Evolutionary conservation across 2,329 filamentous ascomycete species (phyloP).

Genomic region (Apiospora aurea): DNA sequence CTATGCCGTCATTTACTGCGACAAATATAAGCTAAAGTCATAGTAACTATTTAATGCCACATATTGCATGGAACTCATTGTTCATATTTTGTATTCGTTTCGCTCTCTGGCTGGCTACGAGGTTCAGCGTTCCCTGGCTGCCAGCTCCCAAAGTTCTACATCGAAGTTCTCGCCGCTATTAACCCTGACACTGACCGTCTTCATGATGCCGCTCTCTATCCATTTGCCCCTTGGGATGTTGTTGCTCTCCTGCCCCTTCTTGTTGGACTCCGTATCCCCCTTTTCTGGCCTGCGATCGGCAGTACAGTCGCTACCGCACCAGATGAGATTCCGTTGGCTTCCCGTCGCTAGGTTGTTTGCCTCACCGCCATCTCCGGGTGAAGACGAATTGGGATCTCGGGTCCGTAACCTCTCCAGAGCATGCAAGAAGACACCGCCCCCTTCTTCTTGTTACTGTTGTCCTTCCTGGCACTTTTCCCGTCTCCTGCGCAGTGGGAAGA

Average conservation of each 20-base stretch:
- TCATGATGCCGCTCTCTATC: slow-evolving; percentile 1
- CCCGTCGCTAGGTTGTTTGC: background rate
- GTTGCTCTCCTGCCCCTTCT: background rate
- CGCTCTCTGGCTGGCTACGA: background rate
- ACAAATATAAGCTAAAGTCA: slow-evolving; percentile 10
- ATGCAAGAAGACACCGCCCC: background rate
- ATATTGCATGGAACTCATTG: background rate
- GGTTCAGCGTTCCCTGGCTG: background rate
- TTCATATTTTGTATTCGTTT: background rate
- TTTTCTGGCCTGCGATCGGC: background rate
- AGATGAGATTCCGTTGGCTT: slow-evolving; percentile 14
- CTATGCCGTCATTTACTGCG: slow-evolving; percentile 1
- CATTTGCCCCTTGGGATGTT: background rate
- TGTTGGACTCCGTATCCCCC: background rate
- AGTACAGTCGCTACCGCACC: background rate
- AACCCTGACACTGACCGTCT: background rate
- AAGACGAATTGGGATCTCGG: background rate
- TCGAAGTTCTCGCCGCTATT: slow-evolving; percentile 6
- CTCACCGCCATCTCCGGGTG: background rate
- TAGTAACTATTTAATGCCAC: slow-evolving; percentile 15
- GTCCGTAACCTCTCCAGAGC: background rate
- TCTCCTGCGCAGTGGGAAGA: background rate
- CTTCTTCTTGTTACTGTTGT: background rate
- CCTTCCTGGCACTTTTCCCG: background rate
- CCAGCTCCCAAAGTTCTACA: background rate